Evolutionary conservation across 2,329 filamentous ascomycete species (phyloP).

Genomic region (Fusarium miscanthi): DNA sequence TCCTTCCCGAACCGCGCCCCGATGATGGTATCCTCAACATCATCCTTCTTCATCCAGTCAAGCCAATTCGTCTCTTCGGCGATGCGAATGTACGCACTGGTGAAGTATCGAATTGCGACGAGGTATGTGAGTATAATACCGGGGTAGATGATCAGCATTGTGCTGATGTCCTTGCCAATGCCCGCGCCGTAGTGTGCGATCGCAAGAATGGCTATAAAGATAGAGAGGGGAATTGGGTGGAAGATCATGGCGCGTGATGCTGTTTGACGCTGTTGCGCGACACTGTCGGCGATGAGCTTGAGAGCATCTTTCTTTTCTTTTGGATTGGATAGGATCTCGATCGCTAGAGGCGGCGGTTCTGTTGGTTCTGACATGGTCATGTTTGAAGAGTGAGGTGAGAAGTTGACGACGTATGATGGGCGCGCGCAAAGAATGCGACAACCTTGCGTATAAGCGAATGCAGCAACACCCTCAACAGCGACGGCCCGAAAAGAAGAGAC

Average conservation of each 20-base stretch:
- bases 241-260: constrained; percentile 72
- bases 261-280: constrained; percentile 82
- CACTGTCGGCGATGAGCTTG: constrained; percentile 79
- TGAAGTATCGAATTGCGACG: constrained; percentile 68
- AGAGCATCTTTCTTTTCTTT: constrained; percentile 74
- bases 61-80: constrained; percentile 73
- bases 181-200: constrained; percentile 56
- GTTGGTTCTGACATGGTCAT: constrained; percentile 16
- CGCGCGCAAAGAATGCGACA: neutral
- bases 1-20: constrained; percentile 73
- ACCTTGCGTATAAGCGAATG: neutral
- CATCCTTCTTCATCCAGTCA: constrained; percentile 61
- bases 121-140: constrained; percentile 73
- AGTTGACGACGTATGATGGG: neutral
- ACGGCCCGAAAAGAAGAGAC: neutral
- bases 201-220: constrained; percentile 55
- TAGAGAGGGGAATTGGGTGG: constrained; percentile 65
- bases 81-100: constrained; percentile 69
- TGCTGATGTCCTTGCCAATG: constrained; percentile 61
- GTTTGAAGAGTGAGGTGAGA: neutral
- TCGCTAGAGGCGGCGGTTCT: constrained; percentile 69
- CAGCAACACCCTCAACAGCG: neutral
- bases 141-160: constrained; percentile 65
- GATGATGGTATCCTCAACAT: constrained; percentile 66
- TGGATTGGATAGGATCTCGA: constrained; percentile 63